Base-by-base conservation (phyloP, 345 rosid species). In the Populus alba region DNA sequence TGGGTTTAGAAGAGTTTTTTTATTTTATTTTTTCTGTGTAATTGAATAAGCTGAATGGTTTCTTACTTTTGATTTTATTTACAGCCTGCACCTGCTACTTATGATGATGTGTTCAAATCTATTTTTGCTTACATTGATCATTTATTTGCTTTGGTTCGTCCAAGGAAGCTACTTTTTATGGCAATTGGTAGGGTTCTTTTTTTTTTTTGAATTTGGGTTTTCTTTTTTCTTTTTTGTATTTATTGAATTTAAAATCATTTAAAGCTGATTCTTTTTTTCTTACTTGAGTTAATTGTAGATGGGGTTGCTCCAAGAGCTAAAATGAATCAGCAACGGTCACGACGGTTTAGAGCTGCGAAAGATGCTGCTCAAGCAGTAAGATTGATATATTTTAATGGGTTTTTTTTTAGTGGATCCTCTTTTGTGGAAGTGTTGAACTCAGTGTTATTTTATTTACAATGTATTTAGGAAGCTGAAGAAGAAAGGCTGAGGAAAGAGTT, bases 271-370 rank as follows among this genome's bases (percentile, higher is more conserved):
- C 15, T 43, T 43, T 43, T 38, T 51, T 53, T n/a, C 11, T 23
- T 59, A 1, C 29, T 0, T 59, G 51, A 57, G 45, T 74, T 61
- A 55, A 38, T 75, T 82, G 79, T 83, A 94, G 99, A 97, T 84
- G 99, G 99, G 66, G 99, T 97, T 80, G 98, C 99, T 6, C 99
- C 98, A 20, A 90, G 99, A 87, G 99, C 99, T 81, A 97, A 97
- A 88, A 97, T 97, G 97, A 97, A 97, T 81, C 99, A 97, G 85
- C 99, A 94, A 82, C 92, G 98, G 57, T 76, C 94, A 76, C 92
- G 99, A 22, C 97, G 99, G 5, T 97, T 91, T 82, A 91, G 96
- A 86, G 94, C 98, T 70, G 98, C 99, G 25, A 97, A 97, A 85
- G 99, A 97, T 77, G 96, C 98, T 45, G 94, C 98, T 17, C 97